phyloP scores from a whole-genome alignment of 306 rosid genomes.

The Casuarina glauca region DNA sequence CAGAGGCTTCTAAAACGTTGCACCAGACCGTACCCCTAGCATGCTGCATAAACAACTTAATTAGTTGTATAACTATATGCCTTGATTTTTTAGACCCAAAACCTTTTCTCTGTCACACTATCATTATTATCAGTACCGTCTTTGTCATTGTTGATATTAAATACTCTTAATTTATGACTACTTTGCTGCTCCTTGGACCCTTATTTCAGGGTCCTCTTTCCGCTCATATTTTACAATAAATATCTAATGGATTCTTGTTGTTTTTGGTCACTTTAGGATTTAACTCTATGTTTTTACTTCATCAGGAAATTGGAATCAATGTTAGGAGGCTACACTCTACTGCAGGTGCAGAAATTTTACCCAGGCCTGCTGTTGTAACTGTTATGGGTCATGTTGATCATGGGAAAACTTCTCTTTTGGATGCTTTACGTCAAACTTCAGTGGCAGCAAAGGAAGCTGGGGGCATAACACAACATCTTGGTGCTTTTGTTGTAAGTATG shows the following conservation, averaged over 20 bases:
- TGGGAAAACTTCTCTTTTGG: conserved; percentile 94
- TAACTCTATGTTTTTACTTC: conserved; percentile 24
- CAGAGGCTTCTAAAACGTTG: neutral
- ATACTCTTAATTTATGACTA: too few relatives aligned
- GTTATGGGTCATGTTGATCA: conserved; percentile 99
- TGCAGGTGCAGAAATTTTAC: conserved; percentile 68
- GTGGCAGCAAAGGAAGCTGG: conserved; percentile 97
- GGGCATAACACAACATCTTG: conserved; percentile 95
- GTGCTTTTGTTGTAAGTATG: conserved; percentile 94
- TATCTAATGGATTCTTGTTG: conserved; percentile 21
- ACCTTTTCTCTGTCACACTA: too few relatives aligned
- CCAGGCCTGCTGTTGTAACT: conserved; percentile 86
- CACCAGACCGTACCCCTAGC: neutral
- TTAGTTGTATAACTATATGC: too few relatives aligned
- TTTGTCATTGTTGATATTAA: too few relatives aligned
- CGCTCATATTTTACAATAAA: conserved; percentile 9
- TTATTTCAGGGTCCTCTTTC: neutral
- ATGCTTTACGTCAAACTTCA: conserved; percentile 89
- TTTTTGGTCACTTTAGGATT: conserved; percentile 8
- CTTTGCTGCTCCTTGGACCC: neutral
- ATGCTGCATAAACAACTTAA: neutral
- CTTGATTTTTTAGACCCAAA: too few relatives aligned
- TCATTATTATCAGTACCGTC: neutral
- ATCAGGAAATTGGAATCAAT: conserved; percentile 80
- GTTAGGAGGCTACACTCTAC: conserved; percentile 77